phyloP scores from a whole-genome alignment of 2,329 filamentous ascomycete species.

The Tolypocladium paradoxum region DNA sequence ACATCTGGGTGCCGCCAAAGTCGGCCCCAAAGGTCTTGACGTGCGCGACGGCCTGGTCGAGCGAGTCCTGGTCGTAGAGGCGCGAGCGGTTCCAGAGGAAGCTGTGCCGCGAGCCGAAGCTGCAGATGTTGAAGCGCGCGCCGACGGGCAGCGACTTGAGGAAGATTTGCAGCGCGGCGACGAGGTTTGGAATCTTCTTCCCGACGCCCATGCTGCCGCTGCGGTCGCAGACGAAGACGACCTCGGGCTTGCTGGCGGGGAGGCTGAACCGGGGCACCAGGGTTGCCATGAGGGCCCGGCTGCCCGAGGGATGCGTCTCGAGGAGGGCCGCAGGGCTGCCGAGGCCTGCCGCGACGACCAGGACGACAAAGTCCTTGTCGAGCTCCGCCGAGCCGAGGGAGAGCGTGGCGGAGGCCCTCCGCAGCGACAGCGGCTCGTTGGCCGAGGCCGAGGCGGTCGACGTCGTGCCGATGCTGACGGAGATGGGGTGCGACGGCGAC shows the following conservation, averaged over 20 bases:
- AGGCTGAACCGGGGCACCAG: conserved; percentile 61
- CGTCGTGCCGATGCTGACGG: conserved; percentile 51
- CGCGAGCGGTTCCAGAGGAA: conserved; percentile 39
- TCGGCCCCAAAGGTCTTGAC: conserved; percentile 31
- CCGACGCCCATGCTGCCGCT: conserved; percentile 51
- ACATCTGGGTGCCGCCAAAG: conserved; percentile 45
- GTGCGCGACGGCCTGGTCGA: conserved; percentile 31
- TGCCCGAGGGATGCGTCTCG: conserved; percentile 53
- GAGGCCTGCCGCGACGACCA: conserved; percentile 49
- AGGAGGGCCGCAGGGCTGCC: conserved; percentile 53
- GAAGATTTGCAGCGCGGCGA: conserved; percentile 49
- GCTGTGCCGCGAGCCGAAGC: conserved; percentile 41
- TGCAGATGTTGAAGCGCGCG: conserved; percentile 59
- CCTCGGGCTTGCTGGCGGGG: conserved; percentile 42
- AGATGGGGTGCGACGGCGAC: conserved; percentile 58
- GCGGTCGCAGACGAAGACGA: conserved; percentile 64
- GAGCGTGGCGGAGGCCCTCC: conserved; percentile 52
- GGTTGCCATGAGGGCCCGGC: conserved; percentile 59
- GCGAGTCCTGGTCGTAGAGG: conserved; percentile 31
- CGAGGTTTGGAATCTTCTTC: conserved; percentile 40
- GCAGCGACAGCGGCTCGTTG: conserved; percentile 33
- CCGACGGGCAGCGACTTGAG: conserved; percentile 54
- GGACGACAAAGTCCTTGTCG: conserved; percentile 55
- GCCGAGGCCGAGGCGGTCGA: conserved; percentile 24
- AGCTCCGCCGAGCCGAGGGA: conserved; percentile 41